Conservation (phyloP, 371 early-diverging fungal species). For the Blakeslea trispora region DNA sequence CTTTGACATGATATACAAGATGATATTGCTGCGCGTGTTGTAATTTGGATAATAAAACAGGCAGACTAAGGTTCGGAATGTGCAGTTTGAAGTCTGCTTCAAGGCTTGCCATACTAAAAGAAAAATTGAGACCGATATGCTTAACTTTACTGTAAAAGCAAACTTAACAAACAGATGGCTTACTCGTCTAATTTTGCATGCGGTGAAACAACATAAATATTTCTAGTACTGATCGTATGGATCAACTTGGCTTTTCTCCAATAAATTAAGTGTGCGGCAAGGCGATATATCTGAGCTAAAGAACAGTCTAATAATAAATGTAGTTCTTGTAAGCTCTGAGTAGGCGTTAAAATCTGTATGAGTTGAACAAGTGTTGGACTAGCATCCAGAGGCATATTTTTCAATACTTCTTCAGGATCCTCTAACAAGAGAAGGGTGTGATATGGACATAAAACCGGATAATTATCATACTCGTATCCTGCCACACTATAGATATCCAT, state of each 20-base stretch:
- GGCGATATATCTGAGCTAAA: constrained; percentile 83
- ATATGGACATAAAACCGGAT: constrained; percentile 83
- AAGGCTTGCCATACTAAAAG: constrained; percentile 47
- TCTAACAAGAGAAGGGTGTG: constrained; percentile 83
- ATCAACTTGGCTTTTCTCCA: constrained; percentile 91
- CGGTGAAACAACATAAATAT: constrained; percentile 81
- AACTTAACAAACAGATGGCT: no score
- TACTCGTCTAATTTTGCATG: constrained; percentile 65
- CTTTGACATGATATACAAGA: constrained; percentile 65
- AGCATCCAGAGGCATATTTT: constrained; percentile 78
- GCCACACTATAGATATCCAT: constrained; percentile 54
- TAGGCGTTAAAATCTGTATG: constrained; percentile 88
- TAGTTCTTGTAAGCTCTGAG: constrained; percentile 79
- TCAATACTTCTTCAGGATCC: constrained; percentile 81
- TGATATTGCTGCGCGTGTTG: constrained; percentile 74
- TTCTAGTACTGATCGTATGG: constrained; percentile 74
- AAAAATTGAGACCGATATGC: no score
- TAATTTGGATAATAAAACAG: constrained; percentile 71
- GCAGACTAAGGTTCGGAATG: constrained; percentile 71
- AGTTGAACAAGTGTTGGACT: constrained; percentile 84
- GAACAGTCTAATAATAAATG: constrained; percentile 86
- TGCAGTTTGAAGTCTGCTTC: constrained; percentile 64
- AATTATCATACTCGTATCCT: constrained; percentile 64
- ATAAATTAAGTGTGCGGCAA: constrained; percentile 89
- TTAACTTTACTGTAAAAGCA: no score